Conservation (phyloP, 2,329 filamentous ascomycete genomes). For the Phialocephala subalpina region DNA sequence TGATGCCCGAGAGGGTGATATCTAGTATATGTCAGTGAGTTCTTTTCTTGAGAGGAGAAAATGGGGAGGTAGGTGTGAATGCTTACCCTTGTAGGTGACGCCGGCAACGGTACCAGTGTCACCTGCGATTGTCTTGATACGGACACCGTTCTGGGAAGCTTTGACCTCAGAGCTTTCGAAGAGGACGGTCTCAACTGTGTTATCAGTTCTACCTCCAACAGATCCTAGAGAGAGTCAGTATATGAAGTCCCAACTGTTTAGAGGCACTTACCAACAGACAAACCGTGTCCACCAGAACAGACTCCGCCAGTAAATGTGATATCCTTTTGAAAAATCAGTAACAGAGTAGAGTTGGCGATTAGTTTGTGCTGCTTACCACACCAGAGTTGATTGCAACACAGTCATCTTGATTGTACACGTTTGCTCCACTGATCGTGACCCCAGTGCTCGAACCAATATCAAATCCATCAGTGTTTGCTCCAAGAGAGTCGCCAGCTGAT, state of each 20-base stretch:
- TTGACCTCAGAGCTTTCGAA: slow-evolving; percentile 50
- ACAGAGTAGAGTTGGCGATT: no score
- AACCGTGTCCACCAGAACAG: slow-evolving; percentile 48
- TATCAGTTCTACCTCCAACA: slow-evolving; percentile 61
- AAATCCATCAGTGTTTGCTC: slow-evolving; percentile 62
- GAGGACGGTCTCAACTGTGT: slow-evolving; percentile 55
- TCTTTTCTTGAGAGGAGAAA: no score
- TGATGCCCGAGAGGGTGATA: slow-evolving; percentile 57
- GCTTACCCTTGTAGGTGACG: slow-evolving; percentile 55
- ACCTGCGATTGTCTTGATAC: slow-evolving; percentile 63
- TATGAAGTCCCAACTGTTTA: no score
- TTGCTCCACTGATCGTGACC: slow-evolving; percentile 57
- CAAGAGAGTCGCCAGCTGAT: slow-evolving; percentile 55
- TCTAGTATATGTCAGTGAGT: no score
- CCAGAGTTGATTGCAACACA: slow-evolving; percentile 66
- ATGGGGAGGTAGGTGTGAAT: no score
- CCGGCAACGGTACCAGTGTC: slow-evolving; percentile 59
- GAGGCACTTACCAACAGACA: slow-evolving; percentile 55
- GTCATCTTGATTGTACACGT: slow-evolving; percentile 66
- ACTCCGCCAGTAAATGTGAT: slow-evolving; percentile 41
- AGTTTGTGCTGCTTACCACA: slow-evolving; percentile 35
- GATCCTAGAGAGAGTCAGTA: slow-evolving; percentile 40
- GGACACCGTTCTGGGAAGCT: slow-evolving; percentile 50
- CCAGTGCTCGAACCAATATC: slow-evolving; percentile 54
- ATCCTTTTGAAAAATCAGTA: no score